Base-by-base conservation (phyloP, 1,139 yeast genomes). In the Yamadazyma friedrichii region DNA sequence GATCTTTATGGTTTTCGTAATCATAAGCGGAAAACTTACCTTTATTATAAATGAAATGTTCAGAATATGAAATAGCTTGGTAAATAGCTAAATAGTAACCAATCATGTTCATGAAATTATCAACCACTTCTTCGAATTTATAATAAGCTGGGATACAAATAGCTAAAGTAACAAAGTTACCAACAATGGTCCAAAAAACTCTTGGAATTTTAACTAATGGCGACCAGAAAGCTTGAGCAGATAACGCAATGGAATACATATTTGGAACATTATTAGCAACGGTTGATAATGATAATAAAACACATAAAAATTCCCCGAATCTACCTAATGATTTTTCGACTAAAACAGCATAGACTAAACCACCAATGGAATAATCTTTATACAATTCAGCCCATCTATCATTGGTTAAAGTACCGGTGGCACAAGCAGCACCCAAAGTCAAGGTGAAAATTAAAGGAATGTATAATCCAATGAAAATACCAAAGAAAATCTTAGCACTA, bases 61-160 rank as follows among this genome's bases (percentile, higher is more conserved):
- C 96, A 31, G 88, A 75, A 17, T 84, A 61, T 35, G 78, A 65
- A 60, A 88, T 78, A 38, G 87, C 79, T 56, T 79, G 80, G 68
- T 89, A 89, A 57, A 88, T 85, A 45, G 96, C 88, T 61, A 89
- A 74, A 79, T 93, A 89, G 75, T 89, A 89, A 48, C 88, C 93
- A 61, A 89, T 87, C 61, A 88, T 69, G 68, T 87, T 82, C 96
- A 89, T 88, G 67, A 89, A 88, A 66, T 85, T 82, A 46, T 78
- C 76, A 84, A 89, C 85, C 54, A 86, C 89, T 9, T 63, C 55
- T 45, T 74, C 80, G 62, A 89, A 89, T 50, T 75, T 62, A 67
- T 84, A 83, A 68, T 83, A 86, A 36, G 88, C 96, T 29, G 96
- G 95, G 53, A 88, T 88, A 57, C 94, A 82, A 57, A 89, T 83